These are phyloP conservation scores for Polyporus arcularius DNA, from an alignment of 768 basidiomycete species.

Conservation along the genomic window DNA sequence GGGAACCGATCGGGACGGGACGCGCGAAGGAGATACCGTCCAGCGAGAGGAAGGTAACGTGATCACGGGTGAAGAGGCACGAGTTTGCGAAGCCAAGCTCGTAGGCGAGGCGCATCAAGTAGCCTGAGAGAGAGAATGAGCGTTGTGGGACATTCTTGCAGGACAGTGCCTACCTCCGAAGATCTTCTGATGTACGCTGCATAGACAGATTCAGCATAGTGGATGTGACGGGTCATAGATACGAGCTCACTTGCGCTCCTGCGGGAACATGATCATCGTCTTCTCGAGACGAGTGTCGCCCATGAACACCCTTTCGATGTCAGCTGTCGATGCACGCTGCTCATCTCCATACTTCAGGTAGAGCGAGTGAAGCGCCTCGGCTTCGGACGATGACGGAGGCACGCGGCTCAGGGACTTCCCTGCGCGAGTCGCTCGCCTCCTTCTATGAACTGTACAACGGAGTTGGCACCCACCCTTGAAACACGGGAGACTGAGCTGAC, in stretches of 20 bases:
- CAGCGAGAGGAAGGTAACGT: conserved; percentile 72
- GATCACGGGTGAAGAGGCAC: conserved; percentile 64
- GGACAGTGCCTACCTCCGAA: conserved; percentile 59
- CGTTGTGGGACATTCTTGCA: no score
- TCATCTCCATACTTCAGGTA: conserved; percentile 62
- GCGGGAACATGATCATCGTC: conserved; percentile 80
- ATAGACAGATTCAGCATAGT: neutral
- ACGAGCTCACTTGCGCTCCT: conserved; percentile 72
- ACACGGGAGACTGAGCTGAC: conserved; percentile 10
- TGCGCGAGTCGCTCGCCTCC: conserved; percentile 52
- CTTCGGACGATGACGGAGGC: conserved; percentile 73
- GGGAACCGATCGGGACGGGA: conserved; percentile 84
- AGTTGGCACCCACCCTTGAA: neutral
- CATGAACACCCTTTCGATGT: conserved; percentile 64
- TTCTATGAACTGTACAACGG: conserved; percentile 53
- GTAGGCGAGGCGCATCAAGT: conserved; percentile 69
- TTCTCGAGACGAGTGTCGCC: conserved; percentile 70
- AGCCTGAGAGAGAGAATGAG: conserved; percentile 29
- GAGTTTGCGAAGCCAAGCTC: conserved; percentile 80
- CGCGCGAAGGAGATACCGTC: conserved; percentile 79
- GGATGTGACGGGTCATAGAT: neutral
- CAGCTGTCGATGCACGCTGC: conserved; percentile 27
- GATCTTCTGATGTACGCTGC: conserved; percentile 79
- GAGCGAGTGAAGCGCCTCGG: conserved; percentile 65
- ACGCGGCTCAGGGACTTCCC: conserved; percentile 66